Evolutionary conservation across 164 flowering plant genomes (phyloP).

Genomic region (Chimonanthus salicifolius): DNA sequence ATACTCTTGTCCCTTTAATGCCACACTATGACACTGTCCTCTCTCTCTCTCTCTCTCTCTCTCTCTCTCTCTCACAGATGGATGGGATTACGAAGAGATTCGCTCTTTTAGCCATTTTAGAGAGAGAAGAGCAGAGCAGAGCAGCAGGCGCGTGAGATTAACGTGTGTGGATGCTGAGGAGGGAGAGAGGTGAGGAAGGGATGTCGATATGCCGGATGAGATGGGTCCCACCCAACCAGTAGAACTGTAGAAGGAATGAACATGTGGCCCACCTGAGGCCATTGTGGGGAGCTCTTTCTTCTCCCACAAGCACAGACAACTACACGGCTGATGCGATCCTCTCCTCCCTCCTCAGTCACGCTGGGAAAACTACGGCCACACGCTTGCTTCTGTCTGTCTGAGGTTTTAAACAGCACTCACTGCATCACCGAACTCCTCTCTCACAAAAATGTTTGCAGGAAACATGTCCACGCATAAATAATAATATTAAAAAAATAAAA

Average conservation of each 20-base stretch:
- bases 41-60: not conserved
- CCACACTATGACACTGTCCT: not conserved
- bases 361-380: not conserved
- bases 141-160: not conserved
- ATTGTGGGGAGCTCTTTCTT: too few relatives aligned
- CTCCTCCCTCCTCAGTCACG: not conserved
- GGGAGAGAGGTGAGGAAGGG: not conserved
- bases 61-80: too few relatives aligned
- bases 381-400: not conserved
- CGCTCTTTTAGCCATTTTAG: not conserved
- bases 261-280: not conserved
- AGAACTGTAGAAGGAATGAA: not conserved
- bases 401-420: not conserved
- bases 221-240: not conserved
- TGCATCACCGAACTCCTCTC: too few relatives aligned
- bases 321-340: not conserved
- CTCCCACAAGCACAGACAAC: not conserved
- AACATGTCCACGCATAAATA: too few relatives aligned
- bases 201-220: not conserved
- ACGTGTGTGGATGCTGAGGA: not conserved
- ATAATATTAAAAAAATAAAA: too few relatives aligned
- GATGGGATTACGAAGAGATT: not conserved
- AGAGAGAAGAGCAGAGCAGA: not conserved
- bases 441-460: too few relatives aligned
- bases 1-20: too few relatives aligned